Evolutionary conservation across 2,329 filamentous ascomycete genomes (phyloP).

Genomic region (Beauveria scarabaeidicola): DNA sequence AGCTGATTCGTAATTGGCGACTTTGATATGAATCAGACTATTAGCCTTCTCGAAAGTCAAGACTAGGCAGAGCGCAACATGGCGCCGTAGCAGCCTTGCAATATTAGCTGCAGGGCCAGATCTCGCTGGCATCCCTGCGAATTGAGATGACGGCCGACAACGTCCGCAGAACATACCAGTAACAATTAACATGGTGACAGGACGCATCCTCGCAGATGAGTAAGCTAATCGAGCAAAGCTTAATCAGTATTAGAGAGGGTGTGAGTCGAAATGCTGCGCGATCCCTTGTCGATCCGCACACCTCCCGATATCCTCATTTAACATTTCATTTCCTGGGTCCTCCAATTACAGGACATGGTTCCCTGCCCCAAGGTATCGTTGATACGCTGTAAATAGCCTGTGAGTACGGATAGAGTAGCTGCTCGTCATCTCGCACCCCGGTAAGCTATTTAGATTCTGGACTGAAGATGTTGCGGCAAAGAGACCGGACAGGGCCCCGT

Average conservation of each 20-base stretch:
- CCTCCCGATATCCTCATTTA: neutral
- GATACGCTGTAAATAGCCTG: neutral
- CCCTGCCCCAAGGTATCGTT: neutral
- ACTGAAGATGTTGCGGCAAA: neutral
- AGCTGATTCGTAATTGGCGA: neutral
- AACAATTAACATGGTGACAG: neutral
- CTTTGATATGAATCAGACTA: neutral
- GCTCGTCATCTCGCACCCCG: slow-evolving; percentile 6
- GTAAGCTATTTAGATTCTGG: neutral
- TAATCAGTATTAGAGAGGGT: neutral
- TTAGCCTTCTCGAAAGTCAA: neutral
- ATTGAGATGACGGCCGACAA: neutral
- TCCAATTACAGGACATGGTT: neutral
- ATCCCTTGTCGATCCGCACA: slow-evolving; percentile 4
- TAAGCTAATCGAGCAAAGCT: neutral
- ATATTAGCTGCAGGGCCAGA: slow-evolving; percentile 6
- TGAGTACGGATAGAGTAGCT: neutral
- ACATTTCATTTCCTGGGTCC: slow-evolving; percentile 6
- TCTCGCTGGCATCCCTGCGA: slow-evolving; percentile 1
- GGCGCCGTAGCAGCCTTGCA: slow-evolving; percentile 1
- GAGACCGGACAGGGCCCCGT: neutral
- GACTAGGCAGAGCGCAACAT: neutral
- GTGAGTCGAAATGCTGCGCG: neutral
- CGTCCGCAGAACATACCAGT: neutral
- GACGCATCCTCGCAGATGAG: neutral